Base-by-base conservation (phyloP, 805 yeast genomes). In the Yamadazyma sp. region DNA sequence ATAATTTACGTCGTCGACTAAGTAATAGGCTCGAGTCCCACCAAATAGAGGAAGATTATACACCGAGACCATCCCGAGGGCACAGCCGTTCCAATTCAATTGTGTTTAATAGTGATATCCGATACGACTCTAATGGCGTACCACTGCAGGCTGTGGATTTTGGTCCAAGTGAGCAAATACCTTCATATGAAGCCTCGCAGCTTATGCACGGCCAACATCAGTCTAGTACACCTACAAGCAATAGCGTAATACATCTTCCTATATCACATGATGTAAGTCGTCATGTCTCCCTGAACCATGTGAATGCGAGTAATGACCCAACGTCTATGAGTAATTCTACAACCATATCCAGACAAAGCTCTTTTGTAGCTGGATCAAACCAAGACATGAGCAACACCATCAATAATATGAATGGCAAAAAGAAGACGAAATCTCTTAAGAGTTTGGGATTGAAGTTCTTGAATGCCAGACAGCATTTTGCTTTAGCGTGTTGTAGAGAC, bases 401-500 rank as follows among this genome's bases (percentile, higher is more conserved):
- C 43, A 28, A 28, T 42, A 30, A 30, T 30, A 17, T 16, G 2
- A 41, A 31, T 12, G 32, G 25, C 13, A 37, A 33, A 17, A 28
- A 28, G 16, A 31, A 24, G 15, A 32, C 32, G n/a, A 40, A 31
- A 14, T 32, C 45, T 3, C 31, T 67, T 30, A 84, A 84, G 54
- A 67, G 71, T 20, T 57, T 85, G 15, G 91, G 95, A 0, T 66
- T 87, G 40, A 78, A 77, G 46, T 77, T 86, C 46, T 64, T 87
- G 44, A 82, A 82, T 42, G 85, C 93, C 1, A 72, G 78, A 44
- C 89, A 86, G 50, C 93, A 86, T 55, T 71, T 84, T 42, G 71
- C 83, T 4, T 69, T 87, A 43, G 89, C 93, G 0, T 60, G 80
- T n/a, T 82, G 91, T 47, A 69, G 95, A 32, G 93, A 87, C 49